Evolutionary conservation across 257 asterid genomes (phyloP), one percentile per base, ranked within the genome.

Genomic region (Nicotiana tabacum): DNA sequence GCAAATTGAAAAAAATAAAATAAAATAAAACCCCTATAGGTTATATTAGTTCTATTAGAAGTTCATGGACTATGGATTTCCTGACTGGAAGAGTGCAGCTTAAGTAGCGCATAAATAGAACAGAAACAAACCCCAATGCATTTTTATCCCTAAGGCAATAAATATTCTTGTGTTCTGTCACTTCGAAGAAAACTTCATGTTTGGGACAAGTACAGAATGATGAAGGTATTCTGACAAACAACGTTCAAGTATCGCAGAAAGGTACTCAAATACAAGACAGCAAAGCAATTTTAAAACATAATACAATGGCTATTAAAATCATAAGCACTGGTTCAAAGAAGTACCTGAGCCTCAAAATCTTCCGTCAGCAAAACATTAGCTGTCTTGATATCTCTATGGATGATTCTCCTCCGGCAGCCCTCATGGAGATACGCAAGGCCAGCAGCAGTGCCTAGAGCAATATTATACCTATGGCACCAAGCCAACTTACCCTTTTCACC

Each of bases 341-440:
- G 29, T 86, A 92, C 98, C 97, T 90, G 94, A 85, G 99, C 93
- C 87, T 96, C 92, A 76, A 94, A 91, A 80, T 92, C 88, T 88
- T 94, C 95, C 3, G 98, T 92, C 29, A 96, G 93, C 89, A 96
- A 90, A 81, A 96, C 89, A 78, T 96, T 96, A 82, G 99, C 95
- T 51, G 98, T 92, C 90, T 96, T 96, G 79, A 96, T 94, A 86
- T 94, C 99, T 86, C 98, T 88, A 78, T 96, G 99, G 77, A 94
- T 92, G 43, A 94, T 96, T 90, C 99, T 89, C 82, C 99, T 84
- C 70, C 92, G 99, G 79, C 99, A 96, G 48, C 98, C 98, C 86
- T 94, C 98, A 53, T 96, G 99, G 65, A 96, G 99, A 85, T 94
- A 96, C 18, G 90, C 82, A 66, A 96, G 93, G 80, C 99, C 99